Percentiles rank a stretch among this genome's conserved stretches.
Conservation (phyloP, 2,329 filamentous ascomycete genomes). For the Pseudogymnoascus destructans region DNA sequence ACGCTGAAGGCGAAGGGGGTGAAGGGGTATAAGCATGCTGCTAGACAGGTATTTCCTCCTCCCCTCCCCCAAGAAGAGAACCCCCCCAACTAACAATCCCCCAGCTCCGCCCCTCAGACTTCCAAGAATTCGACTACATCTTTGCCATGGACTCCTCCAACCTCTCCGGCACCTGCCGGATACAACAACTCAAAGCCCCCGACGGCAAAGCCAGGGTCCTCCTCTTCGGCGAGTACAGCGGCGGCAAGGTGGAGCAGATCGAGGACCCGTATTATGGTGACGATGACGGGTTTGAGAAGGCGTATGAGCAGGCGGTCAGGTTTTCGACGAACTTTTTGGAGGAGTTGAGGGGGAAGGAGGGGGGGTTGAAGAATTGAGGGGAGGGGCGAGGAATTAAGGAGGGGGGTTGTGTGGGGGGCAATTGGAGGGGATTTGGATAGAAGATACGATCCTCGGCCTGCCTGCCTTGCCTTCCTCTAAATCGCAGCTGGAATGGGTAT, state of each 20-base stretch:
- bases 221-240: constrained; percentile 75
- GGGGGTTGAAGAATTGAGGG: not conserved
- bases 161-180: constrained; percentile 52
- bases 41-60: constrained; percentile 48
- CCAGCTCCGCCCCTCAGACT: constrained; percentile 47
- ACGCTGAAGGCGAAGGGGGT: constrained; percentile 66
- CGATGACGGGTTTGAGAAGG: constrained; percentile 63
- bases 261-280: constrained; percentile 91
- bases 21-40: constrained; percentile 60
- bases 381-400: not conserved
- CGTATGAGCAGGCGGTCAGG: constrained; percentile 70
- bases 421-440: too few species aligned
- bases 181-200: constrained; percentile 31
- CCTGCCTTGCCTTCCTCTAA: too few species aligned
- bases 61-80: not conserved
- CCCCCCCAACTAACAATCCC: not conserved
- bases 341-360: constrained; percentile 30
- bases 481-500: not conserved
- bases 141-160: constrained; percentile 90
- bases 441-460: too few species aligned
- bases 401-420: too few species aligned
- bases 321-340: constrained; percentile 68
- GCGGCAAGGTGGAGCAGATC: constrained; percentile 56
- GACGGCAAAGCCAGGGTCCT: constrained; percentile 52
- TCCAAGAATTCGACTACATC: constrained; percentile 79